phyloP scores from a whole-genome alignment of 2,329 filamentous ascomycete species.

The Colletotrichum coccodes region DNA sequence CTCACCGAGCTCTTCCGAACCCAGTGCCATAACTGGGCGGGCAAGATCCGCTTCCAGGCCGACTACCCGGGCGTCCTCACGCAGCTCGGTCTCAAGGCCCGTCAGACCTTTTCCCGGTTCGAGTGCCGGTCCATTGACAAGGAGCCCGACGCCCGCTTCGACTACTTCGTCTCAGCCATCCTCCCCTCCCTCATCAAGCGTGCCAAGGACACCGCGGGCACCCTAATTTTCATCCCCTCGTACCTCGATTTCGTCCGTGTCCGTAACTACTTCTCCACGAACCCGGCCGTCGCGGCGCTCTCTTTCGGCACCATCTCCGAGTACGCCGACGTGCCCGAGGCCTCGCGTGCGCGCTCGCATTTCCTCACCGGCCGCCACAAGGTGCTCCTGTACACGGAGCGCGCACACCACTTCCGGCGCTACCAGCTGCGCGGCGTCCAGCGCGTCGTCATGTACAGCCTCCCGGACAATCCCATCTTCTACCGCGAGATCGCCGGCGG shows the following conservation, averaged over 20 bases:
- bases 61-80: constrained; percentile 79
- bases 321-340: constrained; percentile 82
- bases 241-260: constrained; percentile 96
- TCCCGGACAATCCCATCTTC: constrained; percentile 89
- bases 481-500: constrained; percentile 81
- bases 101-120: constrained; percentile 92
- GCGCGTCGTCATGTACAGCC: constrained; percentile 86
- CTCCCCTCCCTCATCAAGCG: constrained; percentile 79
- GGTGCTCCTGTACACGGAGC: constrained; percentile 89
- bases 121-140: constrained; percentile 74
- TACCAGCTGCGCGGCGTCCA: constrained; percentile 84
- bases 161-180: constrained; percentile 86
- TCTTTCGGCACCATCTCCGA: constrained; percentile 88
- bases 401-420: constrained; percentile 96
- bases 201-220: constrained; percentile 72
- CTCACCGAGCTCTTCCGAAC: constrained; percentile 81
- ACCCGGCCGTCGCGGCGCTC: constrained; percentile 61
- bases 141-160: constrained; percentile 90
- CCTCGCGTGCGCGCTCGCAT: constrained; percentile 85
- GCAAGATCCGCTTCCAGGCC: constrained; percentile 78
- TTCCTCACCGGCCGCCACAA: constrained; percentile 86
- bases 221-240: constrained; percentile 88
- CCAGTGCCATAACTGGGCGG: constrained; percentile 82
- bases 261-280: constrained; percentile 89
- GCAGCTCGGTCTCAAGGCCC: constrained; percentile 75